Percentiles rank a stretch among this genome's conserved stretches.
Conservation (phyloP, 2,329 filamentous ascomycete genomes). For the Neopestalotiopsis sp. region DNA sequence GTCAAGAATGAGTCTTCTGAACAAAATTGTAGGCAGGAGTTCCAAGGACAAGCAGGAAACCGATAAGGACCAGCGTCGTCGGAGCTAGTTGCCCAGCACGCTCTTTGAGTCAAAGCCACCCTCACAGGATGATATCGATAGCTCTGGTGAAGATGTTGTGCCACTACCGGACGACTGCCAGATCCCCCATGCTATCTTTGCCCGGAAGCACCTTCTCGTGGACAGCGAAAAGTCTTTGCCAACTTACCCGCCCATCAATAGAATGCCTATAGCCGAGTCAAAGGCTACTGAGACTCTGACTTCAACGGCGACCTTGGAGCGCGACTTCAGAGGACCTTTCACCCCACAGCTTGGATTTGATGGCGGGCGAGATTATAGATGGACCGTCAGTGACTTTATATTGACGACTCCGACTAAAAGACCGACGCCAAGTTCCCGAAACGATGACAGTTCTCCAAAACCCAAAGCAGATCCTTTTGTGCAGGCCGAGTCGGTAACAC, state of each 20-base stretch:
- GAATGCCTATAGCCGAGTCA: slow-evolving; percentile 48
- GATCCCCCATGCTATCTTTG: slow-evolving; percentile 51
- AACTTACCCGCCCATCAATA: slow-evolving; percentile 36
- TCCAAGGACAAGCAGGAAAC: slow-evolving; percentile 26
- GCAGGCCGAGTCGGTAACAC: neutral
- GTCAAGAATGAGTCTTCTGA: slow-evolving; percentile 30
- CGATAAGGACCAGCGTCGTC: slow-evolving; percentile 29
- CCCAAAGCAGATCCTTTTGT: neutral
- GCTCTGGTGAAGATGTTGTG: slow-evolving; percentile 23
- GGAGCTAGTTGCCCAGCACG: slow-evolving; percentile 34
- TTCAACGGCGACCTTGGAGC: slow-evolving; percentile 34
- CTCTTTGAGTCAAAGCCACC: slow-evolving; percentile 27
- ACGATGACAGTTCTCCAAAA: neutral
- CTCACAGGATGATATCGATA: slow-evolving; percentile 26
- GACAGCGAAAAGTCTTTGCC: slow-evolving; percentile 39
- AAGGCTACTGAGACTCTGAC: slow-evolving; percentile 44
- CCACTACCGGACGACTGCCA: slow-evolving; percentile 41
- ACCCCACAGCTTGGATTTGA: slow-evolving; percentile 53
- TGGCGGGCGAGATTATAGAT: slow-evolving; percentile 49
- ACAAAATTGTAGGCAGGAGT: slow-evolving; percentile 28
- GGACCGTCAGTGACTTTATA: slow-evolving; percentile 30
- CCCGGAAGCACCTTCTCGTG: slow-evolving; percentile 47
- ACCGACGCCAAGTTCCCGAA: neutral
- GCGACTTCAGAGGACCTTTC: slow-evolving; percentile 48
- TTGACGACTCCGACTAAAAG: neutral